phyloP scores from a whole-genome alignment of 1,284 basidiomycete genomes.

The Meira nashicola region DNA sequence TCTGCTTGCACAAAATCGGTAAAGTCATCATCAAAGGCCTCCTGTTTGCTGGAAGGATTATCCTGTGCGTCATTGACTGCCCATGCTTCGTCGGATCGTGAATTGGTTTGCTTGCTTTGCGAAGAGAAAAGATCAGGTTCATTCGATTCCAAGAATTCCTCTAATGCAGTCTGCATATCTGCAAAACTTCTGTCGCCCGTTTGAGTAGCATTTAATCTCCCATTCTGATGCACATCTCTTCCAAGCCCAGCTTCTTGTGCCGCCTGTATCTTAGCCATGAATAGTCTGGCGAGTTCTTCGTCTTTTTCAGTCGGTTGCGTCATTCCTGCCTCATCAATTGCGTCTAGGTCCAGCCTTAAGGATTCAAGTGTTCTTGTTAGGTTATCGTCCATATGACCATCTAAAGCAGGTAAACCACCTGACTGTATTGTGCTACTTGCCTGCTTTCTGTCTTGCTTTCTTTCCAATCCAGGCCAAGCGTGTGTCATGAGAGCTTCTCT shows the following conservation, averaged over 20 bases:
- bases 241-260: neutral
- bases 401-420: too few species aligned
- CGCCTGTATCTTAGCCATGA: constrained; percentile 11
- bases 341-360: neutral
- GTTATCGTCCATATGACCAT: neutral
- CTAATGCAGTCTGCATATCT: constrained; percentile 2
- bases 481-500: constrained; percentile 39
- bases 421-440: neutral
- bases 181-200: neutral
- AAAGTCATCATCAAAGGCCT: constrained; percentile 17
- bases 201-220: neutral
- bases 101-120: neutral
- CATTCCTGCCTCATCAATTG: constrained; percentile 10
- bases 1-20: constrained; percentile 10
- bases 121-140: neutral
- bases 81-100: neutral
- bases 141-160: constrained; percentile 3
- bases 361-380: neutral
- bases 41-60: neutral
- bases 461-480: constrained; percentile 33
- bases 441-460: constrained; percentile 17
- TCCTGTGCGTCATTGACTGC: neutral
- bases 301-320: constrained; percentile 11
- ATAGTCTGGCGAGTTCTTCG: constrained; percentile 11
- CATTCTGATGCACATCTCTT: neutral